phyloP scores from a whole-genome alignment of 352 stramenopile species.

The Phytophthora citricola region DNA sequence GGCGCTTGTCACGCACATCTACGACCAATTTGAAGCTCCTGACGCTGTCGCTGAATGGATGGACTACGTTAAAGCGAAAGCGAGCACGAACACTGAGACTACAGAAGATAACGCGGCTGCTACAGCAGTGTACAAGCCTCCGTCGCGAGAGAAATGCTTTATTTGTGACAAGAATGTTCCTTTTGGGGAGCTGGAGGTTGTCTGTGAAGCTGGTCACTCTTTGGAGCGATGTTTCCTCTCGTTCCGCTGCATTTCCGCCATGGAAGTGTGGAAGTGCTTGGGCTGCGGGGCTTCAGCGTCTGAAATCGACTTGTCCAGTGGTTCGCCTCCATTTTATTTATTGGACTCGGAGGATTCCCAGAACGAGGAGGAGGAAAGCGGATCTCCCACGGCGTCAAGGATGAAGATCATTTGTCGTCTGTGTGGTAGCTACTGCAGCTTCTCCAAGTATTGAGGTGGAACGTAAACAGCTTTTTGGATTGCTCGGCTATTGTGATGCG shows the following conservation, averaged over 20 bases:
- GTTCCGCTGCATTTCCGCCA: conserved; percentile 66
- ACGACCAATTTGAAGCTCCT: conserved; percentile 58
- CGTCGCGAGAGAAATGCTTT: conserved; percentile 67
- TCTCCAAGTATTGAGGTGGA: conserved; percentile 65
- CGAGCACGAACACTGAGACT: conserved; percentile 3
- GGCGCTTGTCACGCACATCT: conserved; percentile 63
- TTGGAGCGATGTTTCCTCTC: conserved; percentile 83
- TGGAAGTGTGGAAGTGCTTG: conserved; percentile 87
- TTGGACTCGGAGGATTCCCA: conserved; percentile 42
- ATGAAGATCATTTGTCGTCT: conserved; percentile 69
- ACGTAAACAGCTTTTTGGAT: no score
- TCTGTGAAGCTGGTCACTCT: conserved; percentile 65
- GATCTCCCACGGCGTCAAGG: conserved; percentile 4
- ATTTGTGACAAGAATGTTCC: conserved; percentile 70
- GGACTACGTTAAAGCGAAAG: conserved; percentile 41
- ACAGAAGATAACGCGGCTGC: not conserved
- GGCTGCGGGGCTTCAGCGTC: conserved; percentile 70
- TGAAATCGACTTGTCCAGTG: conserved; percentile 55
- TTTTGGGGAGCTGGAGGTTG: conserved; percentile 68
- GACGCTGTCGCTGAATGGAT: conserved; percentile 56
- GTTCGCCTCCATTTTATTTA: conserved; percentile 69
- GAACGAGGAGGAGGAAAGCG: conserved; percentile 10
- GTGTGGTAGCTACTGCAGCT: conserved; percentile 83
- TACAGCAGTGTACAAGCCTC: conserved; percentile 31
- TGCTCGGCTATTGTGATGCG: no score